A percentile compares a stretch with the other conserved stretches of the same genome.
phyloP scores from a whole-genome alignment of 129 eudicot species.

The Flaveria trinervia region DNA sequence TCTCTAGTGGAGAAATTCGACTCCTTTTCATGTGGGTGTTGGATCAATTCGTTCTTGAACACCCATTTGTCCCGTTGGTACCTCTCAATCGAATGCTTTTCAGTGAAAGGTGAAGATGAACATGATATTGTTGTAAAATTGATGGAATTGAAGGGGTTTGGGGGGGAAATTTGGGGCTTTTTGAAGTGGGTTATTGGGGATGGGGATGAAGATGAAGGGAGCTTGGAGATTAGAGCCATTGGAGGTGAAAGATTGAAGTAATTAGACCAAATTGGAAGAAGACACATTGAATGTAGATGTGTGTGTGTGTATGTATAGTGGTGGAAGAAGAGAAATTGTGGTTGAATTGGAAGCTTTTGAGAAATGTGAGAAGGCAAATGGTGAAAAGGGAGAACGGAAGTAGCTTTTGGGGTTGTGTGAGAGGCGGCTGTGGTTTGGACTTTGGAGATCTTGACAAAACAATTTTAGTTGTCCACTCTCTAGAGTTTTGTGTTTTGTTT shows the following conservation, averaged over 20 bases:
- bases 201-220: constrained; percentile 52
- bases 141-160: constrained; percentile 29
- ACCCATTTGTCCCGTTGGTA: constrained; percentile 85
- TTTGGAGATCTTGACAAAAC: background rate
- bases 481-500: too few species aligned
- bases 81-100: constrained; percentile 67
- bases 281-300: background rate
- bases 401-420: constrained; percentile 52
- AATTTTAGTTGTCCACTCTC: background rate
- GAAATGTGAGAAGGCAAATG: constrained; percentile 53
- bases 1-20: constrained; percentile 51
- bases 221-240: constrained; percentile 59
- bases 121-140: constrained; percentile 35
- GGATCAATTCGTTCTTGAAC: constrained; percentile 44
- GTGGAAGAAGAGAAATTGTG: constrained; percentile 22
- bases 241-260: background rate
- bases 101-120: constrained; percentile 78
- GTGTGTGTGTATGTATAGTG: background rate
- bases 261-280: background rate
- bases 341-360: constrained; percentile 45
- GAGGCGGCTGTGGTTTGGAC: constrained; percentile 42
- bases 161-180: constrained; percentile 36
- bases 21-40: constrained; percentile 16
- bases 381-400: constrained; percentile 15
- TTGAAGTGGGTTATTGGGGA: constrained; percentile 37